Evolutionary conservation across 257 asterid genomes (phyloP), one percentile per base, ranked within the genome.

Genomic region (Dorcoceras hygrometricum): DNA sequence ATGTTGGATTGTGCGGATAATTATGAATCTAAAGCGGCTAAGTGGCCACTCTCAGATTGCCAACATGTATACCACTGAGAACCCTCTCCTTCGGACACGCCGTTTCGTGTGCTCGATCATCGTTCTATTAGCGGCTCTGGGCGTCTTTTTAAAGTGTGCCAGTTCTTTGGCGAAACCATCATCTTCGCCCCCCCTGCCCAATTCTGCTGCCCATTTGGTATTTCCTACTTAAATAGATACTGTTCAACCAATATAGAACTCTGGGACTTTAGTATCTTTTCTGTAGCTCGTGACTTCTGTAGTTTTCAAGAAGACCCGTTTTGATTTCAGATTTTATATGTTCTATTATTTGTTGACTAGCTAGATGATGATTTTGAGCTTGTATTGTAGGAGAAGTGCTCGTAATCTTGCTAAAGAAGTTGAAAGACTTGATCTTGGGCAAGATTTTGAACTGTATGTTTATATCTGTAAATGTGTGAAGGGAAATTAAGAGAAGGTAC

Each of bases 161-260:
- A 67, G 65, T 65, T 51, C 57, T 63, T 57, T 62, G 19, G 43
- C 50, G 55, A 67, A 29, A 4, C 65, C 34, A 6, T 55, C 27
- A 9, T 6, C 69, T 3, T 20, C 54, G 10, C 60, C 59, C n/a
- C 58, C 29, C 6, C 19, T 6, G 28, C 23, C 66, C 54, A 36
- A 34, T 29, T 57, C 75, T 62, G 12, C 25, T 27, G 62, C 51
- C 8, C 63, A 22, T 6, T 20, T 67, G 83, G 83, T 78, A 78
- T 71, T 14, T 19, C 51, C 65, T 28, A 23, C 23, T 12, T 22
- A 58, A 36, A 4, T 53, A 34, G 8, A 34, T 34, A 34, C 6
- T 29, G 8, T 34, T 16, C 18, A 6, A 10, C 9, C 53, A 19
- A 20, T 23, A 11, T 36, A n/a, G n/a, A n/a, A n/a, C n/a, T n/a